Base-by-base conservation (phyloP, 306 rosid species). In the Leucaena leucocephala region DNA sequence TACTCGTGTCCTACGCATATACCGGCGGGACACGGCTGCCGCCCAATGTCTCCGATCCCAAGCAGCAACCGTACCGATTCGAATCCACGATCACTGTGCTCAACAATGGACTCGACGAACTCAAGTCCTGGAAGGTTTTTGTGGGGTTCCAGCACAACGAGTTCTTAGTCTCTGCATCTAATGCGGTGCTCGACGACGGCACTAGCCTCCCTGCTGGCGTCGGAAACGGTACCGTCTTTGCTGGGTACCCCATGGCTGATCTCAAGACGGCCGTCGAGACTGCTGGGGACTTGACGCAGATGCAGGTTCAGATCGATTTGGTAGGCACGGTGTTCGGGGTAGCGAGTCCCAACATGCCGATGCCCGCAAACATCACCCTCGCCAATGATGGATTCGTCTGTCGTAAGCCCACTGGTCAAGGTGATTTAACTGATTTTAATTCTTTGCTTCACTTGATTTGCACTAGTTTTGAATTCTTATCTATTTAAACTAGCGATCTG, bases 281-380 rank as follows among this genome's bases (percentile, higher is more conserved):
- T 1, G 98, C 98, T 0, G 98, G 98, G 3, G 98, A 95, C 72
- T n/a, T 86, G 84, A 74, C 68, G 12, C 98, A 92, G 94, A 95
- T 89, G 97, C 83, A 84, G 80, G 91, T 86, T 34, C 68, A 45
- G 89, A 93, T 95, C 74, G 68, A 89, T 1, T 39, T 95, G 83
- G 40, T 90, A 13, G 98, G 98, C 50, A 88, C 90, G 2, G 86
- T 83, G 86, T 82, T 87, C 13, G 98, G 98, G 0, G 91, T 92
- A 17, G 90, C 84, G 40, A 85, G 96, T 4, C 98, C 98, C 0
- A 63, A 0, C 0, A 85, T 84, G 35, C 98, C 99, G 0, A 62
- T 93, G 96, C 99, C 99, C 6, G 69, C 72, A 0, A 82, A 82
- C 63, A 77, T 95, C 17, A 77, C 85, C 14, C 81, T 95, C 63